phyloP scores from a whole-genome alignment of 768 basidiomycete genomes.

The Leccinum imitatum region DNA sequence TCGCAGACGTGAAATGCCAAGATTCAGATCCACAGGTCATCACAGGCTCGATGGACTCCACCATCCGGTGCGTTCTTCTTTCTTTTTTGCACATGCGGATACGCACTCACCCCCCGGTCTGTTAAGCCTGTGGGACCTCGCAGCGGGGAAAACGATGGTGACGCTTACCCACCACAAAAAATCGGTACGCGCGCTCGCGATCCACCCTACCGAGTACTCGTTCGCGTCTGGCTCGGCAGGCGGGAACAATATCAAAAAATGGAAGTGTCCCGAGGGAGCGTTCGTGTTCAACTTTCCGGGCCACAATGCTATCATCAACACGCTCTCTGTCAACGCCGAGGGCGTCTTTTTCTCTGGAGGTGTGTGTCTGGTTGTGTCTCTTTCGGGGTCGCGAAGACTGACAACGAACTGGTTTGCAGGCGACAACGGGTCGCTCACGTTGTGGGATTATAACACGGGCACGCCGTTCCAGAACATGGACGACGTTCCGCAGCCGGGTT shows the following conservation, averaged over 20 bases:
- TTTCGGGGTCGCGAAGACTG: background rate
- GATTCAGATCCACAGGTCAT: conserved; percentile 98
- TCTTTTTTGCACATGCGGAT: background rate
- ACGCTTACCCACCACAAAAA: conserved; percentile 99
- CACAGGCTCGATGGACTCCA: conserved; percentile 98
- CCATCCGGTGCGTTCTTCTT: conserved; percentile 64
- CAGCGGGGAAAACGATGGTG: conserved; percentile 94
- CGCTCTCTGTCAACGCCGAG: conserved; percentile 88
- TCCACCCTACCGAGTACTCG: conserved; percentile 95
- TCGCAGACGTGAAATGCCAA: conserved; percentile 95
- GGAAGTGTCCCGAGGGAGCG: conserved; percentile 95
- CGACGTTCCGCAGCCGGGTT: conserved; percentile 96
- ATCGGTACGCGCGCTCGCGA: conserved; percentile 88
- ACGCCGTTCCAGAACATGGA: conserved; percentile 93
- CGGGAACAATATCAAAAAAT: conserved; percentile 99
- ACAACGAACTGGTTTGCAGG: conserved; percentile 43
- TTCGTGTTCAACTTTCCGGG: conserved; percentile 98
- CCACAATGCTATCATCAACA: conserved; percentile 98
- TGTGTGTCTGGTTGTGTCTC: conserved; percentile 35
- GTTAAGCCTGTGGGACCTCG: conserved; percentile 89
- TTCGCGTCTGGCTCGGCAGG: conserved; percentile 96
- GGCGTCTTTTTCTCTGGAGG: conserved; percentile 98
- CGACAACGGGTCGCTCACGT: conserved; percentile 87
- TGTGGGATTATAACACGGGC: conserved; percentile 96
- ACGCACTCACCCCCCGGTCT: background rate